phyloP scores from a whole-genome alignment of 169 alveolate genomes.

The Plasmodium knowlesi region DNA sequence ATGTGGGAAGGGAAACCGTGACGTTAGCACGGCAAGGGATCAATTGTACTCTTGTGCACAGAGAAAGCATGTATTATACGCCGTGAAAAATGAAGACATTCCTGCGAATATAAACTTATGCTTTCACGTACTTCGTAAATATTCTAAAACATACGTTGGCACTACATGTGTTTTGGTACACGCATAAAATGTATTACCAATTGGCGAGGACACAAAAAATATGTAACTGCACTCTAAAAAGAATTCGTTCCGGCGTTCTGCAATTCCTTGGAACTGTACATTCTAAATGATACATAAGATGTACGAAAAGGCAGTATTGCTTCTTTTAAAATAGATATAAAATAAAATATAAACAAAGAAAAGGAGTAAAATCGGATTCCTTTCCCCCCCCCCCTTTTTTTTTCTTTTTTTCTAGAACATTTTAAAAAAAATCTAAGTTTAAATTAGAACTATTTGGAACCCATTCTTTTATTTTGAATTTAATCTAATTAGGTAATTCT shows the following conservation, averaged over 20 bases:
- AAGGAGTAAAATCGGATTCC: neutral
- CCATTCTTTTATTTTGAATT: neutral
- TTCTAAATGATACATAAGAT: neutral
- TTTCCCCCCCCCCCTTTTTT: neutral
- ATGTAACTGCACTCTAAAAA: neutral
- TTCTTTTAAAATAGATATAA: constrained; percentile 19
- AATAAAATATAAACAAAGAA: constrained; percentile 8
- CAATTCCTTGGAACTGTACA: neutral
- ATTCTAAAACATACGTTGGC: neutral
- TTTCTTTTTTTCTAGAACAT: neutral
- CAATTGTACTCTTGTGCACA: neutral
- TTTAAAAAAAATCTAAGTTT: neutral
- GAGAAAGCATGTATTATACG: neutral
- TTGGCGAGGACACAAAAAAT: neutral
- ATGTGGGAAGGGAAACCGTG: neutral
- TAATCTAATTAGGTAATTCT: neutral
- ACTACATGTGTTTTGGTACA: neutral
- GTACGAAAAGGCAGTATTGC: neutral
- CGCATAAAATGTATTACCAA: neutral
- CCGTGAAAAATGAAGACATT: neutral
- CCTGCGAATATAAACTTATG: neutral
- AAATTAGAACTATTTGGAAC: neutral
- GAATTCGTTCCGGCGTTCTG: neutral
- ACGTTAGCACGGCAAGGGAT: neutral
- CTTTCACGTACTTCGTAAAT: neutral